Evolutionary conservation across 352 stramenopile genomes (phyloP).

Genomic region (Phytophthora idaei): DNA sequence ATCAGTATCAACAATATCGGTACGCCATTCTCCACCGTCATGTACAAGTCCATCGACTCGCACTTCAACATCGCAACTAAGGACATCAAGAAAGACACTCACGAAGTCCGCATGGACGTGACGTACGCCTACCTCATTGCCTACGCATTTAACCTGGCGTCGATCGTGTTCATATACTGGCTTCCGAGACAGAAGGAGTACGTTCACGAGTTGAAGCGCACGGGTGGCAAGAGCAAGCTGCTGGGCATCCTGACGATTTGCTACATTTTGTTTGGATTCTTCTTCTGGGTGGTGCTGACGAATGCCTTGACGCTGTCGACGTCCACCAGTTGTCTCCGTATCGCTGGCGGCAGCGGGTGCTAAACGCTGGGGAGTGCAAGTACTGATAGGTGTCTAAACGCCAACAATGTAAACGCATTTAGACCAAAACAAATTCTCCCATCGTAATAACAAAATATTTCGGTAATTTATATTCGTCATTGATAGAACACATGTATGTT

Average conservation of each 20-base stretch:
- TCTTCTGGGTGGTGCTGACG: constrained; percentile 58
- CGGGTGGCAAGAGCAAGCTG: constrained; percentile 44
- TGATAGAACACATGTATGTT: too few relatives aligned
- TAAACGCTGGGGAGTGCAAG: too few relatives aligned
- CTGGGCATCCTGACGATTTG: constrained; percentile 39
- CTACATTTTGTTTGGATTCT: constrained; percentile 47
- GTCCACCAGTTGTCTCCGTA: constrained; percentile 55
- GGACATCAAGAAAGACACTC: constrained; percentile 38
- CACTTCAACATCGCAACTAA: constrained; percentile 51
- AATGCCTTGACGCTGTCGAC: constrained; percentile 59
- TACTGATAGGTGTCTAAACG: too few relatives aligned
- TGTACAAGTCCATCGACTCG: constrained; percentile 60
- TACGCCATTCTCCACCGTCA: constrained; percentile 49
- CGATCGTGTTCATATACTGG: constrained; percentile 50
- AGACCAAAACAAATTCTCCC: too few relatives aligned
- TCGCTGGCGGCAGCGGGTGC: constrained; percentile 56
- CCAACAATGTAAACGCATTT: too few relatives aligned
- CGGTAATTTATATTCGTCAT: too few relatives aligned
- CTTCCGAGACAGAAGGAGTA: constrained; percentile 62
- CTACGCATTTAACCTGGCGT: constrained; percentile 54
- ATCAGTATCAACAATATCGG: constrained; percentile 45
- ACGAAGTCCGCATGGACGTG: constrained; percentile 50
- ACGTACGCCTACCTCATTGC: constrained; percentile 60
- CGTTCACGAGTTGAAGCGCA: constrained; percentile 41
- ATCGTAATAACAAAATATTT: too few relatives aligned